Evolutionary conservation across 1,139 yeast species (phyloP).

Genomic region (Blastobotrys proliferans): DNA sequence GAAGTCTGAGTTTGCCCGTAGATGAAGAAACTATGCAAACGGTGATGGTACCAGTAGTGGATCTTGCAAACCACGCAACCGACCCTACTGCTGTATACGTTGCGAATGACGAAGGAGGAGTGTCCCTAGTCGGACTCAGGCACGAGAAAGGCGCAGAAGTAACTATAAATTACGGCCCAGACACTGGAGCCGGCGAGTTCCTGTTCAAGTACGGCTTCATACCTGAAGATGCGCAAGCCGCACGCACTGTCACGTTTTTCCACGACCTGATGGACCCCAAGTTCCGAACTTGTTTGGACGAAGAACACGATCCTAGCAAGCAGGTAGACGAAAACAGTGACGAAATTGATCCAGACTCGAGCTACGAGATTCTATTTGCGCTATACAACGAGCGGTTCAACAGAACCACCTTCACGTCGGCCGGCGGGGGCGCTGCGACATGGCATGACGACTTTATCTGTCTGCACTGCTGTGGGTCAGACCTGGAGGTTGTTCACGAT

Average conservation of each 20-base stretch:
- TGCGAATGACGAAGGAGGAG: slow-evolving; percentile 24
- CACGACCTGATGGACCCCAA: slow-evolving; percentile 25
- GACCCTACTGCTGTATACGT: slow-evolving; percentile 28
- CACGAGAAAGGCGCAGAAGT: slow-evolving; percentile 27
- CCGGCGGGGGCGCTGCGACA: slow-evolving; percentile 6
- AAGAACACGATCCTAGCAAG: slow-evolving; percentile 17
- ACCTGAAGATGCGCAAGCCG: slow-evolving; percentile 25
- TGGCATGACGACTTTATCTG: slow-evolving; percentile 28
- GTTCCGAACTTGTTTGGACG: slow-evolving; percentile 22
- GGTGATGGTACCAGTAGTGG: slow-evolving; percentile 37
- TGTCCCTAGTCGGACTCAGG: slow-evolving; percentile 21
- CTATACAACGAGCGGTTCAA: slow-evolving; percentile 19
- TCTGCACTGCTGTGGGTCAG: slow-evolving; percentile 26
- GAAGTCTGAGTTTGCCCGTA: slow-evolving; percentile 27
- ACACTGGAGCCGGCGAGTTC: slow-evolving; percentile 36
- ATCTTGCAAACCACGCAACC: slow-evolving; percentile 35
- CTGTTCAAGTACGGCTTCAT: slow-evolving; percentile 40
- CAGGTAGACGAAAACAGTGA: slow-evolving; percentile 15
- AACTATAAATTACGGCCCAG: slow-evolving; percentile 37
- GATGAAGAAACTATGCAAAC: slow-evolving; percentile 14
- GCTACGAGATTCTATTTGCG: slow-evolving; percentile 20
- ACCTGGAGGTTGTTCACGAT: slow-evolving; percentile 20
- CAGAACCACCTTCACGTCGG: slow-evolving; percentile 7
- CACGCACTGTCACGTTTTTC: slow-evolving; percentile 19
- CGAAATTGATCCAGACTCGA: slow-evolving; percentile 19